Evolutionary conservation across 1,284 basidiomycete species (phyloP).

Genomic region (Tilletia indica): DNA sequence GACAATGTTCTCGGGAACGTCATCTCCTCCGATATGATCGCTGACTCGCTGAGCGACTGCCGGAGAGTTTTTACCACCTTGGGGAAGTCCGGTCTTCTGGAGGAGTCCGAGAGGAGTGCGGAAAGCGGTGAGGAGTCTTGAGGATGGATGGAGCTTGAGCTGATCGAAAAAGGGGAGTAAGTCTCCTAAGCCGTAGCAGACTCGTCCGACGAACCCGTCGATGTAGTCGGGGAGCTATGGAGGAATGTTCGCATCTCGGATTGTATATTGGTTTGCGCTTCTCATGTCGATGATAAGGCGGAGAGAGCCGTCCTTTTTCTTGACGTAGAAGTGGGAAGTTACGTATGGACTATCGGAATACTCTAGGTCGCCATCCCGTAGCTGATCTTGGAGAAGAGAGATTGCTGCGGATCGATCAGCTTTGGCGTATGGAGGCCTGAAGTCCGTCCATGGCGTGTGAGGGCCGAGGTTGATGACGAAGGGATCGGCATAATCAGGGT

Average conservation of each 20-base stretch:
- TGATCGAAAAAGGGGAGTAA: slow-evolving; percentile 2
- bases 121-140: not conserved
- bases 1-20: not conserved
- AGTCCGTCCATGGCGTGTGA: not conserved
- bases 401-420: not conserved
- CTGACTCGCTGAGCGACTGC: not conserved
- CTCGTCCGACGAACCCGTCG: not conserved
- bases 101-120: slow-evolving; percentile 1
- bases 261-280: not conserved
- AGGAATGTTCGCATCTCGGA: not conserved
- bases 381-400: not conserved
- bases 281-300: not conserved
- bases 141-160: not conserved
- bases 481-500: not conserved
- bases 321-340: not conserved
- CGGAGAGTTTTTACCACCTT: not conserved
- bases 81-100: not conserved
- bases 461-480: too few species aligned
- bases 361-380: not conserved
- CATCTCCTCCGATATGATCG: not conserved
- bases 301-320: not conserved
- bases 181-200: not conserved
- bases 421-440: not conserved
- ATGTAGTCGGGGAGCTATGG: not conserved
- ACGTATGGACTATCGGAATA: not conserved